Base-by-base conservation (phyloP, 116 monocot species). In the Cymodocea nodosa region DNA sequence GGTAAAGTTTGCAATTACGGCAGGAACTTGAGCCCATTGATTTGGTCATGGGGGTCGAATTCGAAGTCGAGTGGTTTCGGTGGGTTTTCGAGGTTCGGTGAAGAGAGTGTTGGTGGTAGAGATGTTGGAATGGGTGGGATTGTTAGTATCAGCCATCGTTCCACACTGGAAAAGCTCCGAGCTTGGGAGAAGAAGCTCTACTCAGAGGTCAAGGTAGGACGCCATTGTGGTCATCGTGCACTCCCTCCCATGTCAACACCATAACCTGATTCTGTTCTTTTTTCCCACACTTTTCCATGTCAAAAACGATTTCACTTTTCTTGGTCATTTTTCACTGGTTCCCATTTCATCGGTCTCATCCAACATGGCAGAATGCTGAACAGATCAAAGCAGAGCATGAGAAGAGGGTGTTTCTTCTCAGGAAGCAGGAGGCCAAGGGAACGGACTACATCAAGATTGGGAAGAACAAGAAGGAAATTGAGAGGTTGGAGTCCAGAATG, bases 151-250 rank as follows among this genome's bases (percentile, higher is more conserved):
- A 85, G 81, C 72, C 94, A 95, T 65, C 79, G 87, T 44, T 90
- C 84, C 20, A 95, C 90, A 15, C 76, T 95, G 40, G 94, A 90
- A 64, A 95, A 90, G 74, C 87, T 95, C 40, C 87, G 87, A 68
- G 87, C 90, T 62, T 95, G 94, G 94, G 94, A 95, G 81, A 95
- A 87, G 75, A 90, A 95, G 76, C 79, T 90, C 59, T 90, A 71
- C 73, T 72, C 79, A 68, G 94, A 95, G 65, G 94, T 89, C 16
- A 94, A 89, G 89, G 94, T 89, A 75, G 10, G 44, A 44, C 11
- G 44, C 44, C 44, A 44, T 8, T 44, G 44, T 44, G 44, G 44
- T 4, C 44, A 44, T 8, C 5, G 44, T 44, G 44, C 44, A 44
- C 11, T 44, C 11, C 6, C 11, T 44, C 11, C 44, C 44, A 35